A percentile compares a stretch with the other conserved stretches of the same genome.
Conservation (phyloP, 257 asterid genomes). For the Phtheirospermum japonicum region DNA sequence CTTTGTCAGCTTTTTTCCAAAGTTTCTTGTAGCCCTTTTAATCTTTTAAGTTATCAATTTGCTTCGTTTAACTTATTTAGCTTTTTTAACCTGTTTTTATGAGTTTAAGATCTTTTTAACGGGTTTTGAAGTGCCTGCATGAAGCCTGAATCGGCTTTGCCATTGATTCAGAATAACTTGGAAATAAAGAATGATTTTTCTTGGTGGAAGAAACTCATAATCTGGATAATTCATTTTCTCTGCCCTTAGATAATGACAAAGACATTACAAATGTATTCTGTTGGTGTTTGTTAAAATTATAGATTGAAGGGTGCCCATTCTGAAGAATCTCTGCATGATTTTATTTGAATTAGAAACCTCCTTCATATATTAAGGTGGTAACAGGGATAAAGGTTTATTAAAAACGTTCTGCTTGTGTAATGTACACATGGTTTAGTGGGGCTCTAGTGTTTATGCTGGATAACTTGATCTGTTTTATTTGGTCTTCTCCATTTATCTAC, state of each 20-base stretch:
- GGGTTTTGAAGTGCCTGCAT: constrained; percentile 8
- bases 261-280: constrained; percentile 14
- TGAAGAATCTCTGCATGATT: neutral
- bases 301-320: neutral
- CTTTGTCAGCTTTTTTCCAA: constrained; percentile 12
- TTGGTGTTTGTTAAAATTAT: neutral
- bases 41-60: constrained; percentile 19
- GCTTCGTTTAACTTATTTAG: neutral
- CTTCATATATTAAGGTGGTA: constrained; percentile 9
- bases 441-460: constrained; percentile 4
- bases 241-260: constrained; percentile 5
- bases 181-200: neutral
- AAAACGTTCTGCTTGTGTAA: constrained; percentile 13
- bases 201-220: constrained; percentile 4
- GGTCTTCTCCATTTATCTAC: neutral
- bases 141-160: no score
- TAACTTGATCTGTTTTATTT: neutral
- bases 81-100: neutral
- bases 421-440: constrained; percentile 5
- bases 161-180: no score
- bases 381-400: constrained; percentile 7
- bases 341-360: neutral
- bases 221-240: constrained; percentile 2
- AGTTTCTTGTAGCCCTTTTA: constrained; percentile 1
- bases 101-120: constrained; percentile 3